Evolutionary conservation across 2,329 filamentous ascomycete genomes (phyloP), one percentile per base, ranked within the genome.

Genomic region (Talaromyces sp.): DNA sequence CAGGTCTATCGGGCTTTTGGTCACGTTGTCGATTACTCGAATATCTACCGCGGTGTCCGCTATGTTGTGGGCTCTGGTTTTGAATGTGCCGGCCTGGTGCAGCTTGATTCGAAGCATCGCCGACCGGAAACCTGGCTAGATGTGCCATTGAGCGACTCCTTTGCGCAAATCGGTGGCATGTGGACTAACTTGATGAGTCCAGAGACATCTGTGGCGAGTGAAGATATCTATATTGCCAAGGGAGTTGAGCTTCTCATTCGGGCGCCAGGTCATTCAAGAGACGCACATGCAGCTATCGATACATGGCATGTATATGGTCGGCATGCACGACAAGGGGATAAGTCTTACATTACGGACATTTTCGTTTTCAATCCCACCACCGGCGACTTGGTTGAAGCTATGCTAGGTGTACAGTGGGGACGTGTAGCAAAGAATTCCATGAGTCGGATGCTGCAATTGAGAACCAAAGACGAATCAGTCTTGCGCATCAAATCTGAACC

Each of bases 201-300:
- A 8, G 17, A 40, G 9, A 4, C 20, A 20, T 0, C 14, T 8
- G 6, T 50, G 0, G 63, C 49, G 0, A n/a, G n/a, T n/a, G n/a
- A n/a, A n/a, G 63, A 70, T 2, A 67, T 74, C 36, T 75, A 60
- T 19, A 62, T 74, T 17, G 65, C 67, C 1, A 68, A 53, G 29
- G 69, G 65, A 0, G 58, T 69, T 30, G 67, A 73, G 42, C 51
- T 56, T 24, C 63, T 56, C 57, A 67, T 70, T 53, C 61, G 68
- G 1, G 62, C 63, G 3, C 67, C 69, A 8, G 29, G 47, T 14
- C 54, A 58, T 22, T 53, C 52, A 52, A 39, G 20, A 36, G 9
- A 14, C 8, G 6, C 52, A 42, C n/a, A n/a, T n/a, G n/a, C 1
- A 17, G 32, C 19, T 53, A 32, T 29, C 62, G 41, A 61, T 1